Evolutionary conservation across 2,329 filamentous ascomycete species (phyloP).

Genomic region (Penicillium sp.): DNA sequence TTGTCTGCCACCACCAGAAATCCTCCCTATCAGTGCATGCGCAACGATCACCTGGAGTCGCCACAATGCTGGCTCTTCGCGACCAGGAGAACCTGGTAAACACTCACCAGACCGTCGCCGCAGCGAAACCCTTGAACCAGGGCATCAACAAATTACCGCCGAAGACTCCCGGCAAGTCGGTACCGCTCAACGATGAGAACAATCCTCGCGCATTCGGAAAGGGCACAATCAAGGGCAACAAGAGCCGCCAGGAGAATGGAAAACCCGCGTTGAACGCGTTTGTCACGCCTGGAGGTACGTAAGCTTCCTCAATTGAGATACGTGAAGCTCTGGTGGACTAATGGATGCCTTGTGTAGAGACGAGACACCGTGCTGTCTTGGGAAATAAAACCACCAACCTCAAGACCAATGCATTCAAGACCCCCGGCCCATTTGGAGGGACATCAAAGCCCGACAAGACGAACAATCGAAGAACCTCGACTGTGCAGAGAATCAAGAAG

Average conservation of each 20-base stretch:
- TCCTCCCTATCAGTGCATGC: constrained; percentile 21
- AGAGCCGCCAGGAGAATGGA: constrained; percentile 59
- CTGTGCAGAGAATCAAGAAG: constrained; percentile 61
- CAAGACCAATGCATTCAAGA: constrained; percentile 70
- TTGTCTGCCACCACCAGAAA: not conserved
- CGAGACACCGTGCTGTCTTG: constrained; percentile 74
- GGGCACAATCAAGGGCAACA: constrained; percentile 57
- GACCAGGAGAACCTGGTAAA: constrained; percentile 89
- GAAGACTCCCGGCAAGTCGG: constrained; percentile 85
- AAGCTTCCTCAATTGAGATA: constrained; percentile 2
- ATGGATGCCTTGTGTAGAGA: constrained; percentile 40
- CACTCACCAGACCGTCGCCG: constrained; percentile 68
- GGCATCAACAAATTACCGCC: constrained; percentile 61
- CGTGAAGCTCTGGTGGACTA: constrained; percentile 7
- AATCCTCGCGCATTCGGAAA: constrained; percentile 62
- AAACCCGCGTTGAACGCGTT: constrained; percentile 66
- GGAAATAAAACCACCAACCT: constrained; percentile 97
- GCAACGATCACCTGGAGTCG: constrained; percentile 15
- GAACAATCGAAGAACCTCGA: constrained; percentile 60
- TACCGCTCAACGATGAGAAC: constrained; percentile 84
- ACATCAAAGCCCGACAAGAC: constrained; percentile 65
- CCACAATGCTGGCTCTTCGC: constrained; percentile 71
- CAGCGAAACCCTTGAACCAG: constrained; percentile 72
- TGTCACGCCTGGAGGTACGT: constrained; percentile 77
- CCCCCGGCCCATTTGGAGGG: constrained; percentile 63